Base-by-base conservation (phyloP, 2,329 filamentous ascomycete genomes). In the Setomelanomma holmii region DNA sequence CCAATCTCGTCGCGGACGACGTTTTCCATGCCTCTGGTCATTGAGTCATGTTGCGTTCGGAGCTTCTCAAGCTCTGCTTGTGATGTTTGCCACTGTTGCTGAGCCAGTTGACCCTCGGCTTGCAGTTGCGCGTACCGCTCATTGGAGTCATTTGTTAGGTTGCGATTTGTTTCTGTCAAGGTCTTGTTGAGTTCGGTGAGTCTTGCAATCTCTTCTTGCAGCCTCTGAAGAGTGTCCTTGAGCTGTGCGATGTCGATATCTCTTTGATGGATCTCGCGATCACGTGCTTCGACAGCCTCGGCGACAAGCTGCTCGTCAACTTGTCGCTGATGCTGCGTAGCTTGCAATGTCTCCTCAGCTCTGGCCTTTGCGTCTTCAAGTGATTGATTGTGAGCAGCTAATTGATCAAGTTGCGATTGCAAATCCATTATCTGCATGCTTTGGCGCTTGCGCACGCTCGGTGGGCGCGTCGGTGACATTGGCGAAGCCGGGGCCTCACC, bases 381-480 rank as follows among this genome's bases (percentile, higher is more conserved):
- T 56, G 86, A 79, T 50, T 88, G 87, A 71, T 98, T 98, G 74
- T 99, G 93, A 19, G 88, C 86, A 35, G 89, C 81, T 60, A 99
- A 82, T 75, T 93, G 89, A 64, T 97, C 91, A 66, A 99, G 84
- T 68, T 85, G 86, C 54, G 85, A 82, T 80, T 98, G 92, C 71
- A 99, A 87, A 68, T 99, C 93, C 71, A 84, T 78, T 55, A 98
- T 87, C 78, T 98, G 93, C 88, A 98, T 93, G 82, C 93, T 98
- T 78, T 96, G 95, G 72, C 93, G 90, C 73, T 93, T 93, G 67
- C 93, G 93, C 85, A 99, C 90, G 81, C 92, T 97, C 71, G 93
- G 91, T 67, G 95, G 93, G 76, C 93, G 88, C 64, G 91, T 96
- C 49, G 95, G 95, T 68, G 95, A 98, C 69, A 89, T 87, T 70